A percentile compares a stretch with the other conserved stretches of the same genome.
These are phyloP conservation scores for Russula foetens DNA, from an alignment of 768 basidiomycete species.

Conservation along the genomic window DNA sequence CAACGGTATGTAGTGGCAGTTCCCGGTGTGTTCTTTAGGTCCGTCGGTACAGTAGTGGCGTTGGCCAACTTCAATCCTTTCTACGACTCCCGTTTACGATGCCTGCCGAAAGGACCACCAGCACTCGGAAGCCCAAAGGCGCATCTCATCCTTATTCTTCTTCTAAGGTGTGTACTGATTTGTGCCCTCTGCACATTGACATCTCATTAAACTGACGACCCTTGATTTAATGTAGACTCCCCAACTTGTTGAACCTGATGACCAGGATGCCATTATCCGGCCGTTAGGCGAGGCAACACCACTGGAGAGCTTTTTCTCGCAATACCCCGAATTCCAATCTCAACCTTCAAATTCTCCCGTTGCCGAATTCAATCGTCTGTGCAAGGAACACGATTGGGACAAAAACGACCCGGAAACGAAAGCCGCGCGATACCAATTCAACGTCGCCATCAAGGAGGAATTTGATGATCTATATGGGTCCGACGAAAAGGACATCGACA, in stretches of 20 bases:
- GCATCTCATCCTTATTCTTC: neutral
- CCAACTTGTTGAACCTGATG: too few relatives aligned
- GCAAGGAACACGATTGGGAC: neutral
- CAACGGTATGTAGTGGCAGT: too few relatives aligned
- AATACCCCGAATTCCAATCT: too few relatives aligned
- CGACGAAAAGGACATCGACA: conserved; percentile 11
- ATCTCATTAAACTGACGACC: too few relatives aligned
- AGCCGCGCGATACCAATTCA: neutral
- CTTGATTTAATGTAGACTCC: too few relatives aligned
- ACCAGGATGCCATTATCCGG: too few relatives aligned
- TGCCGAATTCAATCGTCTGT: conserved; percentile 13
- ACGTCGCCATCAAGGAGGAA: conserved; percentile 10
- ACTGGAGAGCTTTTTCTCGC: too few relatives aligned
- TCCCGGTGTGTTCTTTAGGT: too few relatives aligned
- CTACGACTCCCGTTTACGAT: neutral
- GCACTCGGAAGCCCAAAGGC: neutral
- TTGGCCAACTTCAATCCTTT: too few relatives aligned
- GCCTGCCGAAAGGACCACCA: neutral
- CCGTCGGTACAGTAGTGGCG: too few relatives aligned
- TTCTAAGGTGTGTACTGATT: neutral
- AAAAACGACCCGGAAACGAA: neutral
- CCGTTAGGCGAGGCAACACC: too few relatives aligned
- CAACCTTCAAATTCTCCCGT: conserved; percentile 3
- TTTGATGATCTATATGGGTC: conserved; percentile 20
- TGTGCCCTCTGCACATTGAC: too few relatives aligned